Percentiles rank a stretch among this genome's conserved stretches.
phyloP scores from a whole-genome alignment of 1,139 yeast genomes.

The Chernovozyma sophiae-reginae region DNA sequence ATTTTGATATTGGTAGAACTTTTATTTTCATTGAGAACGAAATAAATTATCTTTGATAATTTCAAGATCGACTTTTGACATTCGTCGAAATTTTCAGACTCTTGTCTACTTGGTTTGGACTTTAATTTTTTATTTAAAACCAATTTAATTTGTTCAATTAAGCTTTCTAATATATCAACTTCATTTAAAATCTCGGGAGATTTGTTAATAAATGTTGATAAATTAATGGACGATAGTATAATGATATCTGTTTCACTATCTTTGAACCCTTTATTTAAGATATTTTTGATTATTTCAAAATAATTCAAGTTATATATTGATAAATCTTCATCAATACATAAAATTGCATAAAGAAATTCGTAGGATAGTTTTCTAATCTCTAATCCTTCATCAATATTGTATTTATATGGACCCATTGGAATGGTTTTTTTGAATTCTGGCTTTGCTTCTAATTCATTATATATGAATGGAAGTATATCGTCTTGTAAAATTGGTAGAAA shows the following conservation, averaged over 20 bases:
- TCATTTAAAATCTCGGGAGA: slow-evolving; percentile 15
- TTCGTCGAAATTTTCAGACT: slow-evolving; percentile 32
- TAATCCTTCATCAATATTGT: slow-evolving; percentile 74
- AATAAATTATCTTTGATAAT: slow-evolving; percentile 20
- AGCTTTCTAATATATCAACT: slow-evolving; percentile 16
- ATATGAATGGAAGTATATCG: slow-evolving; percentile 61
- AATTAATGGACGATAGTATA: slow-evolving; percentile 32
- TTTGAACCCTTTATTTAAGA: slow-evolving; percentile 29
- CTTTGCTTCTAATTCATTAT: slow-evolving; percentile 53
- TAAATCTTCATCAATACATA: slow-evolving; percentile 18
- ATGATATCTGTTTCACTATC: slow-evolving; percentile 41
- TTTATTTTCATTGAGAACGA: slow-evolving; percentile 2
- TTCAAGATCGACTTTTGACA: slow-evolving; percentile 25
- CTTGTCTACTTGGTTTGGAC: slow-evolving; percentile 43
- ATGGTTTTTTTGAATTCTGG: slow-evolving; percentile 59
- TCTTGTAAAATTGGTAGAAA: slow-evolving; percentile 58
- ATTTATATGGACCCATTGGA: slow-evolving; percentile 87
- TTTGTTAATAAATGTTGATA: slow-evolving; percentile 25
- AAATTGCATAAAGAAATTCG: slow-evolving; percentile 62
- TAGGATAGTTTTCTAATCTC: slow-evolving; percentile 71
- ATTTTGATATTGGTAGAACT: slow-evolving; percentile 2
- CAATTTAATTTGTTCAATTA: slow-evolving; percentile 22
- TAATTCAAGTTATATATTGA: slow-evolving; percentile 11
- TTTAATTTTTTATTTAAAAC: slow-evolving; percentile 35
- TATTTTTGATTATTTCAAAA: slow-evolving; percentile 21